Percentiles rank a stretch among this genome's conserved stretches.
These are phyloP conservation scores for Mycosphaerella arachidis DNA, from an alignment of 2,329 filamentous ascomycete species.

Conservation along the genomic window DNA sequence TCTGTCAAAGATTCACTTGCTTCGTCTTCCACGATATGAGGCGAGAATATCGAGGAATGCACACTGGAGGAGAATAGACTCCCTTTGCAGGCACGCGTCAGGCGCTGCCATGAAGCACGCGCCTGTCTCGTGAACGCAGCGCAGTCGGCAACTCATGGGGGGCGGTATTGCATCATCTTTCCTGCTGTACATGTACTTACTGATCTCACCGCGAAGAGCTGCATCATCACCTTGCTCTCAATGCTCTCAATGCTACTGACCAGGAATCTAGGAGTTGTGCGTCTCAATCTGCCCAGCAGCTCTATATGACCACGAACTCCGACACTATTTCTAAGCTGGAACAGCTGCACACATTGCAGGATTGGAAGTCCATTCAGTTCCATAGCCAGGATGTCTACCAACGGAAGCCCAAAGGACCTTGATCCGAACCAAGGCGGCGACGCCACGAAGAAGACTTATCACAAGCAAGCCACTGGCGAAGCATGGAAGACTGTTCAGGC, in stretches of 20 bases:
- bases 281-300: background rate
- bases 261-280: background rate
- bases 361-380: background rate
- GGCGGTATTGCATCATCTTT: background rate
- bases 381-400: conserved; percentile 7
- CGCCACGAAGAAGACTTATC: conserved; percentile 57
- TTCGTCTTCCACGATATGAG: background rate
- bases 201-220: background rate
- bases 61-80: too few species aligned
- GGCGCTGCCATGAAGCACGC: background rate
- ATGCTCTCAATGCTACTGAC: background rate
- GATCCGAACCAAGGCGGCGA: conserved; percentile 36
- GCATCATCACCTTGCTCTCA: background rate
- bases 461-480: conserved; percentile 67
- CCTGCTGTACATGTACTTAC: background rate
- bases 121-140: background rate
- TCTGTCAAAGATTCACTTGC: background rate
- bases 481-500: conserved; percentile 65
- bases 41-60: too few species aligned
- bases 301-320: background rate
- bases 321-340: background rate
- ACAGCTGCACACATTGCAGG: background rate
- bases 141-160: background rate
- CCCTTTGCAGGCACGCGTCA: background rate
- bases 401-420: conserved; percentile 22